Conservation (phyloP, 2,329 filamentous ascomycete species). For the Monosporascus sp. region DNA sequence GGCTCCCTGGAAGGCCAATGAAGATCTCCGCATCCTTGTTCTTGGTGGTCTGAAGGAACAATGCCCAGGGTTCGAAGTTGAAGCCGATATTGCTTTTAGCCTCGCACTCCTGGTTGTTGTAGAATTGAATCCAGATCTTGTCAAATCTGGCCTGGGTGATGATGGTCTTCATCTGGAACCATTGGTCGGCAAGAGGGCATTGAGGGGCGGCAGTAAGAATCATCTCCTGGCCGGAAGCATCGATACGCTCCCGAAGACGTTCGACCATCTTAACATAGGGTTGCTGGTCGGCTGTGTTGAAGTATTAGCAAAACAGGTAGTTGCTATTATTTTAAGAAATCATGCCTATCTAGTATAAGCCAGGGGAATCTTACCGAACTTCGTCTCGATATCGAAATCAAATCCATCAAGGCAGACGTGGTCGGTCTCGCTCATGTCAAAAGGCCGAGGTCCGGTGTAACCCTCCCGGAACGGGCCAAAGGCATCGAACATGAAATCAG, state of each 20-base stretch:
- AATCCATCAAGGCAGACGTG: conserved; percentile 17
- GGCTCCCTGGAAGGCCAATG: conserved; percentile 36
- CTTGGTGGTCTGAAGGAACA: conserved; percentile 26
- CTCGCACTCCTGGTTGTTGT: conserved; percentile 40
- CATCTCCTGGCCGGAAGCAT: conserved; percentile 15
- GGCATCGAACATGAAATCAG: conserved; percentile 31
- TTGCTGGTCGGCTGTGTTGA: conserved; percentile 11
- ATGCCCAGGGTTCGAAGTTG: conserved; percentile 40
- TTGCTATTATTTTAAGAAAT: not conserved
- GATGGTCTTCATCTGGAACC: conserved; percentile 39
- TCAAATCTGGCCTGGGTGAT: conserved; percentile 29
- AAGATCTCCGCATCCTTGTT: conserved; percentile 40
- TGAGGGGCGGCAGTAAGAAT: conserved; percentile 38
- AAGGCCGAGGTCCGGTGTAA: conserved; percentile 16
- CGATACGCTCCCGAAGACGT: conserved; percentile 16
- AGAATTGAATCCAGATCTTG: conserved; percentile 43
- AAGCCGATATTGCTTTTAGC: conserved; percentile 24
- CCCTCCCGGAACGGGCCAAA: conserved; percentile 29
- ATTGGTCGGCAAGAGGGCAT: conserved; percentile 32
- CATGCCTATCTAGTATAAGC: not conserved
- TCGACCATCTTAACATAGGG: conserved; percentile 18
- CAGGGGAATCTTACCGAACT: conserved; percentile 14
- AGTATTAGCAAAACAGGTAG: conserved; percentile 2
- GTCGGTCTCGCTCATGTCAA: conserved; percentile 10
- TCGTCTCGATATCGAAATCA: conserved; percentile 21